A percentile compares a stretch with the other conserved stretches of the same genome.
Evolutionary conservation across 306 rosid genomes (phyloP).

Genomic region (Phaseolus lunatus): DNA sequence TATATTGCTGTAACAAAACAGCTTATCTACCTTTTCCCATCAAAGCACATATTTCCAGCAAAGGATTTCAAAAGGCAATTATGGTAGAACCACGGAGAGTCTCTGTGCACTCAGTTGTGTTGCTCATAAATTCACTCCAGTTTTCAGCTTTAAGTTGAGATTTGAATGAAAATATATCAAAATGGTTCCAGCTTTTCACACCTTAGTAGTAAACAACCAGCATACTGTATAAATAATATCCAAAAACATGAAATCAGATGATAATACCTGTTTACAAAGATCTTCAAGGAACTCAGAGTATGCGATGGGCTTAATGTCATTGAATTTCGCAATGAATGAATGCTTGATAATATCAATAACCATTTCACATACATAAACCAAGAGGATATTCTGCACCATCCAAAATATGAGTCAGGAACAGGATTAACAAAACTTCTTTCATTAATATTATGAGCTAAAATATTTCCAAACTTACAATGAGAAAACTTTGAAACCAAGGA

Average conservation of each 20-base stretch:
- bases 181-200: conserved; percentile 16
- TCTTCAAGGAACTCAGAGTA: conserved; percentile 98
- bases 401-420: conserved; percentile 46
- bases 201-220: conserved; percentile 7
- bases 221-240: neutral
- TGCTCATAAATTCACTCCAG: conserved; percentile 27
- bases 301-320: conserved; percentile 83
- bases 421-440: conserved; percentile 15
- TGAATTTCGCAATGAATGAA: conserved; percentile 95
- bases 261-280: conserved; percentile 87
- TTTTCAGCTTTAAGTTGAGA: conserved; percentile 13
- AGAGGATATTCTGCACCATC: conserved; percentile 69
- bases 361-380: conserved; percentile 93
- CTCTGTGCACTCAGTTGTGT: conserved; percentile 18
- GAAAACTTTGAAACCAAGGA: conserved; percentile 91
- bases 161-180: conserved; percentile 25
- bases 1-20: conserved; percentile 14
- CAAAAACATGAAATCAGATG: conserved; percentile 29
- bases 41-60: neutral
- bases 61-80: conserved; percentile 22
- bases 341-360: conserved; percentile 89
- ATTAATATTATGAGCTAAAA: conserved; percentile 2
- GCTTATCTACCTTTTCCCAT: conserved; percentile 11
- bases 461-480: conserved; percentile 67
- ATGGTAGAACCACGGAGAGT: conserved; percentile 6